phyloP scores from a whole-genome alignment of 2,329 filamentous ascomycete genomes.

The Cercospora berteroae region DNA sequence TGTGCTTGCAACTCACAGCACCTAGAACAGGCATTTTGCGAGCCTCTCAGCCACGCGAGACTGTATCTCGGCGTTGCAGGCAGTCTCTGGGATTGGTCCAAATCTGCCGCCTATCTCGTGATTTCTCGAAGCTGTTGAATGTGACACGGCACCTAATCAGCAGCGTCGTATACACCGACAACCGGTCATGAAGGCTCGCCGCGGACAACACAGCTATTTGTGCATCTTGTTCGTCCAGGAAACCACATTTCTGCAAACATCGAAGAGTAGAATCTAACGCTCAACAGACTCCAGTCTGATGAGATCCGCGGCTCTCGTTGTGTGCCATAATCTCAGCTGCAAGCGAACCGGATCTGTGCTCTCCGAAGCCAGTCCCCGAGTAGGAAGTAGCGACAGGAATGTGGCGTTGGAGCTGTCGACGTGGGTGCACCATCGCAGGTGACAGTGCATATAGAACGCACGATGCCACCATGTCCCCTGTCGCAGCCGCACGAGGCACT shows the following conservation, averaged over 20 bases:
- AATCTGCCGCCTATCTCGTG: neutral
- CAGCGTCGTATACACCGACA: neutral
- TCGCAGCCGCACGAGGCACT: neutral
- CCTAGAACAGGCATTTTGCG: neutral
- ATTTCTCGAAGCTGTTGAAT: neutral
- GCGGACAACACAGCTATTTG: neutral
- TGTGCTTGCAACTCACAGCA: neutral
- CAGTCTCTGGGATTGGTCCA: neutral
- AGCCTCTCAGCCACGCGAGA: neutral
- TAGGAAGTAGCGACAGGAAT: neutral
- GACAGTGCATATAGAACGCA: neutral
- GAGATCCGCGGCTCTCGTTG: neutral
- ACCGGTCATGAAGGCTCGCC: neutral
- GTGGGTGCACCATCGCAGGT: neutral
- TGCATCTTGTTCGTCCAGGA: neutral
- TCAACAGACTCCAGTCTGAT: neutral
- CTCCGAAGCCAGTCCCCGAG: neutral
- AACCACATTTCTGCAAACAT: neutral
- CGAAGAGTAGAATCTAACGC: neutral
- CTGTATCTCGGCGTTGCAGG: neutral
- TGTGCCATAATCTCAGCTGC: neutral
- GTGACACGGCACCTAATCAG: neutral
- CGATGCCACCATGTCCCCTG: neutral
- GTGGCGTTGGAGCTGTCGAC: neutral
- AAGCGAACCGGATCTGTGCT: neutral